Base-by-base conservation (phyloP, 139 green algal genomes). In the Chlamydomonas urium region DNA sequence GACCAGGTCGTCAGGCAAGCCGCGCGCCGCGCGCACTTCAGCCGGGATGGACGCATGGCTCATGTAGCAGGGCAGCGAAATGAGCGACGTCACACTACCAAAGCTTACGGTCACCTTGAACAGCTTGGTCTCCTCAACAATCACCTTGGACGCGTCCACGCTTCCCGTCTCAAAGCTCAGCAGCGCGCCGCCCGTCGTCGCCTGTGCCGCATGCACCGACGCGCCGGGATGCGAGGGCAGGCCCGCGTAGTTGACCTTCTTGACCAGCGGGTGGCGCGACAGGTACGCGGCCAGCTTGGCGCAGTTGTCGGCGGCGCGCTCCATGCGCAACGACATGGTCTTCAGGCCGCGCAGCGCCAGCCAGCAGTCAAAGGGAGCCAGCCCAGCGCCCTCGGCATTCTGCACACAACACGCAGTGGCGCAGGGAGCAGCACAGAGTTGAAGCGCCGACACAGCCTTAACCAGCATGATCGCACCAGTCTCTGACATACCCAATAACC, bases 61-160 rank as follows among this genome's bases (percentile, higher is more conserved):
- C 96, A 99, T 99, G 89, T 96, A 99, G 89, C 94, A 98, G 26
- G 96, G 96, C 81, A 99, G 82, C 68, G 76, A 90, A 75, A 97
- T 96, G 35, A 95, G 85, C 28, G 81, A 92, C n/a, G 75, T 85
- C 58, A 98, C 91, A 71, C 79, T 93, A 47, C 92, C 94, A 80
- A 99, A 97, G 53, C 81, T 90, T 23, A 99, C 95, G 17, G 94
- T 97, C 34, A 81, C 97, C 60, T 96, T 97, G 84, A 93, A 97
- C 56, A 99, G 84, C 82, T 91, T 76, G 2, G 90, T 88, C 56
- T 87, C 74, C 79, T 97, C 88, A 33, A 92, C 91, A 24, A 98
- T 86, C 32, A 81, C 71, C 37, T 90, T 86, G 58, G 76, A 88
- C 1, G 84, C 89, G 23, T 86, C 77, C 53, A 86, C 71, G 29